Evolutionary conservation across 139 green algal genomes (phyloP), one percentile per base, ranked within the genome.

Genomic region (Gonium pectorale): DNA sequence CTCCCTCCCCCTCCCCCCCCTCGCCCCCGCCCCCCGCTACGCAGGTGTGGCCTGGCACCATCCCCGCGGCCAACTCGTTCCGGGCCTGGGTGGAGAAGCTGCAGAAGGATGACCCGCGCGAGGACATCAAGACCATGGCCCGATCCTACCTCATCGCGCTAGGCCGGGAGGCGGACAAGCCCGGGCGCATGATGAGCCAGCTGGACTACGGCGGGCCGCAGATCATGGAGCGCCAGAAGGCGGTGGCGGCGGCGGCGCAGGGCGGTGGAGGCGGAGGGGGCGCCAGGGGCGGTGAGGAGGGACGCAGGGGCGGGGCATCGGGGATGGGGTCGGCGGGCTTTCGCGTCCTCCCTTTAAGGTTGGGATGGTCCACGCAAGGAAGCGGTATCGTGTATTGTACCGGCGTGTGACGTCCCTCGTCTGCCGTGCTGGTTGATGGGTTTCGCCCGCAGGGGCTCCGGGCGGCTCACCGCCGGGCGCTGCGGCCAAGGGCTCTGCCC

Each of bases 61-160:
- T 46, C 5, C 59, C 75, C 40, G 64, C 59, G 7, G 41, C 38
- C 26, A 71, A 37, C 75, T 71, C 59, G 29, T 59, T 85, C 35
- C 79, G 79, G 4, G 6, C 3, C 5, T 56, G n/a, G 49, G 80
- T 86, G 37, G 80, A 86, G 67, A 59, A 68, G 67, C 41, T 86
- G 49, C 67, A 69, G 37, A 79, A 86, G 80, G 51, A 59, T 26
- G 80, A 86, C 51, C 43, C 80, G 22, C 67, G 67, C 9, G 80
- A 86, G 35, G 80, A 86, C 66, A 79, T 86, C 80, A 72, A 72
- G 60, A 79, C 67, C 49, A 68, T 79, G 66, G 80, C 80, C 1
- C 80, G 67, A 5, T 69, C 67, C 66, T 86, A 86, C 67, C 80
- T 86, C 51, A 69, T 86, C 37, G 80, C 67, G 26, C 80, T 86